phyloP scores from a whole-genome alignment of 164 flowering plant species.

The Liriodendron chinense region DNA sequence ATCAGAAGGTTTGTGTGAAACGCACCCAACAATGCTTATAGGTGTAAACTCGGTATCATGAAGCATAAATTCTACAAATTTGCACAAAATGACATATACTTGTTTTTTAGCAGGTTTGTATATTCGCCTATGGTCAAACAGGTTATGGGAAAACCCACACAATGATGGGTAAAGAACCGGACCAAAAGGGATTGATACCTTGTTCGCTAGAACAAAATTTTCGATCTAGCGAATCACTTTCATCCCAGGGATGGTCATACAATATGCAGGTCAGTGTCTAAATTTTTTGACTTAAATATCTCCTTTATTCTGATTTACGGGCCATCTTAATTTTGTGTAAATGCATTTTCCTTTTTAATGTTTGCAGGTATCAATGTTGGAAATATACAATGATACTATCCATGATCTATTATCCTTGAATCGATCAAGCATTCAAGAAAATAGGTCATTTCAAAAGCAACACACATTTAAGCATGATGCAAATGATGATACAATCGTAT shows the following conservation, averaged over 20 bases:
- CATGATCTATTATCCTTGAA: conserved; percentile 72
- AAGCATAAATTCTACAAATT: too few species aligned
- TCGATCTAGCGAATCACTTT: conserved; percentile 65
- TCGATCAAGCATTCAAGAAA: conserved; percentile 40
- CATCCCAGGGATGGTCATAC: conserved; percentile 88
- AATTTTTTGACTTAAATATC: not conserved
- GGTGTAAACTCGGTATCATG: too few species aligned
- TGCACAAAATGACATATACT: not conserved
- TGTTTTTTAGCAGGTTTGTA: conserved; percentile 66
- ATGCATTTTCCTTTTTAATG: not conserved
- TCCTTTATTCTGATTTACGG: not conserved
- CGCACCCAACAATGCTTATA: too few species aligned
- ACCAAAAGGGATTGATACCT: conserved; percentile 84
- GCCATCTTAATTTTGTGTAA: not conserved
- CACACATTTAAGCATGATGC: conserved; percentile 86
- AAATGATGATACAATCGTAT: conserved; percentile 77
- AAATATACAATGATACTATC: conserved; percentile 90
- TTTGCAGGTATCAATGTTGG: conserved; percentile 85
- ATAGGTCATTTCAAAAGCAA: conserved; percentile 49
- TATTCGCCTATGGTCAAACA: conserved; percentile 98
- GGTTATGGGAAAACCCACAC: conserved; percentile 97
- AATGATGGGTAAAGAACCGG: conserved; percentile 90
- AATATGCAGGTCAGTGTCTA: conserved; percentile 76
- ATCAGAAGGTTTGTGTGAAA: too few species aligned
- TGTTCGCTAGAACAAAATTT: conserved; percentile 91